Conservation (phyloP, 768 basidiomycete species). For the Auriculariales sp. region DNA sequence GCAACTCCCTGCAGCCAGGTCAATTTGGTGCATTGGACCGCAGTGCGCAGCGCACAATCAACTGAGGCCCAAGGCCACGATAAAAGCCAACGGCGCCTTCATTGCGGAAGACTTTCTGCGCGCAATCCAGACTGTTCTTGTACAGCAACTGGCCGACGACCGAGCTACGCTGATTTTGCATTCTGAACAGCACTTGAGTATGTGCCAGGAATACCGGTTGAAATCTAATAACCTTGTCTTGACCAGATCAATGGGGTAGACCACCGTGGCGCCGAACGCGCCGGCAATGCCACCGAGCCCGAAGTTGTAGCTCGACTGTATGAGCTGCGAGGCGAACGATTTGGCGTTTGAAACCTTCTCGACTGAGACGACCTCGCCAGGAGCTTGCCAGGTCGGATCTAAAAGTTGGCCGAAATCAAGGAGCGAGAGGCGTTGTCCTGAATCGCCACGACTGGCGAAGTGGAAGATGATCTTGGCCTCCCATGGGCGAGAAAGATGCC, state of each 20-base stretch:
- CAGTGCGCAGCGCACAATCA: slow-evolving; percentile 42
- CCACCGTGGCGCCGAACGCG: slow-evolving; percentile 90
- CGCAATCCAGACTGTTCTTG: slow-evolving; percentile 92
- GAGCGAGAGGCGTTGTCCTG: slow-evolving; percentile 57
- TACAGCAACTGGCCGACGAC: slow-evolving; percentile 95
- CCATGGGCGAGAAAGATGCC: slow-evolving; percentile 94
- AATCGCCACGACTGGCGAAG: slow-evolving; percentile 75
- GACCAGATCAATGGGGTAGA: slow-evolving; percentile 88
- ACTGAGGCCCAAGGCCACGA: slow-evolving; percentile 86
- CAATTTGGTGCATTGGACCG: neutral
- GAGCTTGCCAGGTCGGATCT: slow-evolving; percentile 77
- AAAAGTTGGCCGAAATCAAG: slow-evolving; percentile 87
- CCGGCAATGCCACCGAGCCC: slow-evolving; percentile 84
- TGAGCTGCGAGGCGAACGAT: slow-evolving; percentile 39
- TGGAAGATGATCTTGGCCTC: slow-evolving; percentile 98
- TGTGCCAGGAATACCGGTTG: neutral
- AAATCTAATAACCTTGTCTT: slow-evolving; percentile 41
- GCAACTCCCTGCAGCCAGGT: slow-evolving; percentile 61
- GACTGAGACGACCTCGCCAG: slow-evolving; percentile 35
- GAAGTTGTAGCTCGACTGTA: slow-evolving; percentile 76
- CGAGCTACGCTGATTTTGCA: slow-evolving; percentile 95
- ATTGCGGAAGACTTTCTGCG: slow-evolving; percentile 69
- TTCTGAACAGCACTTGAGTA: slow-evolving; percentile 28
- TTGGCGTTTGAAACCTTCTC: slow-evolving; percentile 15
- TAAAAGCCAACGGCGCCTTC: slow-evolving; percentile 96